These are phyloP conservation scores for Asterochloris erici DNA, from an alignment of 139 green algal species.

Conservation along the genomic window DNA sequence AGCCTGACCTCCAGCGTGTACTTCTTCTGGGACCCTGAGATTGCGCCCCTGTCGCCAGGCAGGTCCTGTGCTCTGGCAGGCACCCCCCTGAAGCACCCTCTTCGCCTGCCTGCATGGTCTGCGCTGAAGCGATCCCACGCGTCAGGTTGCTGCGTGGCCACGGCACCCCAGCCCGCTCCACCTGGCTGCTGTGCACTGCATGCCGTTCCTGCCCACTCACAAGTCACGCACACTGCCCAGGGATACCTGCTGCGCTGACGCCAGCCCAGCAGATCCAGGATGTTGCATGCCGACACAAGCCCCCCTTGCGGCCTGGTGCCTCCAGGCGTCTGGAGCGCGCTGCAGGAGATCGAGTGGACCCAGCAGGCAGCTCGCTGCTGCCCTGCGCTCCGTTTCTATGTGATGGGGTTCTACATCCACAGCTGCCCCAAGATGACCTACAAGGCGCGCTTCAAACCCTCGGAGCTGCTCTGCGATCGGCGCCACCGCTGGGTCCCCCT, in stretches of 20 bases:
- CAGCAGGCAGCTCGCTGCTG: constrained; percentile 14
- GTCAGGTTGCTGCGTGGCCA: too few species aligned
- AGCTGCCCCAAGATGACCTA: constrained; percentile 88
- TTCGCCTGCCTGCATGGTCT: too few species aligned
- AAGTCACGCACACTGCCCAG: too few species aligned
- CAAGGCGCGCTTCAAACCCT: constrained; percentile 81
- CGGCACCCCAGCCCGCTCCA: background rate
- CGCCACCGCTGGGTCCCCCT: constrained; percentile 55
- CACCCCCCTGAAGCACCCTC: too few species aligned
- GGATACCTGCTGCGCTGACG: too few species aligned
- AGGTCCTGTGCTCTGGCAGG: constrained; percentile 35
- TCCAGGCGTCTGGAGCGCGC: constrained; percentile 19
- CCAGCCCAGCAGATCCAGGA: too few species aligned
- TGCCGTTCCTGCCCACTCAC: too few species aligned
- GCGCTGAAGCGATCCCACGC: too few species aligned
- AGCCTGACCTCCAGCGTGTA: constrained; percentile 84
- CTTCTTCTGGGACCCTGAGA: constrained; percentile 89
- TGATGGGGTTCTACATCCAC: constrained; percentile 96
- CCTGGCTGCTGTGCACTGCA: background rate
- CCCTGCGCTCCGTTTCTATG: constrained; percentile 79
- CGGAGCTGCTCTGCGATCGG: constrained; percentile 85
- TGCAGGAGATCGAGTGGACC: constrained; percentile 88
- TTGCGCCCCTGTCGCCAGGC: constrained; percentile 65
- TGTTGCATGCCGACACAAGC: too few species aligned
- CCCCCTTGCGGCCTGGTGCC: too few species aligned